Base-by-base conservation (phyloP, 139 green algal genomes). In the Limnomonas spitsbergensis region DNA sequence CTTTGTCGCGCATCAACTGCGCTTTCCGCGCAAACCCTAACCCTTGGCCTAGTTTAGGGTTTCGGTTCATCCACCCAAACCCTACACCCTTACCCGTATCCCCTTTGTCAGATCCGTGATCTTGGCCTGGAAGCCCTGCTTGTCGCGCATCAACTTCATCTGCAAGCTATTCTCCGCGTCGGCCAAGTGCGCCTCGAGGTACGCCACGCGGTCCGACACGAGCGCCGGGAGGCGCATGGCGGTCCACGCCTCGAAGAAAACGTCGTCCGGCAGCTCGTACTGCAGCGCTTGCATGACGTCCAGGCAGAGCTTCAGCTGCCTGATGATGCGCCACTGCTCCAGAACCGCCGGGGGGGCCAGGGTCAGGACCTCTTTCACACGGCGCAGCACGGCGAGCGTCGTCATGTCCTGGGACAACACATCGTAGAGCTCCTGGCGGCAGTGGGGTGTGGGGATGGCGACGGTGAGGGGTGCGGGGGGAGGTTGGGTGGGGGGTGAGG, bases 121-220 rank as follows among this genome's bases (percentile, higher is more conserved):
- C 61, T 71, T 34, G 24, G n/a, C 14, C 68, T 74, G 20, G 4
- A 42, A 32, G 40, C 68, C 36, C 4, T 35, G n/a, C 36, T 35
- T 74, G 68, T 35, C 34, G n/a, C 27, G 38, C n/a, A 32, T 9
- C 68, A 74, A 31, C 29, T 7, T 31, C 4, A 26, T 74, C 29
- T 4, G 6, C 68, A 40, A 74, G 3, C 34, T 74, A 4, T 42
- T 31, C 68, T 74, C 61, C n/a, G 80, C 75, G 76, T 53, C 80
- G 81, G 80, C 31, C 37, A 76, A 38, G 31, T 29, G 3, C 6
- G 24, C 3, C 47, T 61, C 20, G 20, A 61, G 47, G 47, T 29
- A 61, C 47, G 14, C 47, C 14, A 61, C 20, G 14, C 20, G 47
- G 14, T 61, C 47, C 20, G 47, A 29, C 14, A 61, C 20, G 14